These are phyloP conservation scores for Candida ascalaphidarum DNA, from an alignment of 805 yeast species.

Conservation along the genomic window DNA sequence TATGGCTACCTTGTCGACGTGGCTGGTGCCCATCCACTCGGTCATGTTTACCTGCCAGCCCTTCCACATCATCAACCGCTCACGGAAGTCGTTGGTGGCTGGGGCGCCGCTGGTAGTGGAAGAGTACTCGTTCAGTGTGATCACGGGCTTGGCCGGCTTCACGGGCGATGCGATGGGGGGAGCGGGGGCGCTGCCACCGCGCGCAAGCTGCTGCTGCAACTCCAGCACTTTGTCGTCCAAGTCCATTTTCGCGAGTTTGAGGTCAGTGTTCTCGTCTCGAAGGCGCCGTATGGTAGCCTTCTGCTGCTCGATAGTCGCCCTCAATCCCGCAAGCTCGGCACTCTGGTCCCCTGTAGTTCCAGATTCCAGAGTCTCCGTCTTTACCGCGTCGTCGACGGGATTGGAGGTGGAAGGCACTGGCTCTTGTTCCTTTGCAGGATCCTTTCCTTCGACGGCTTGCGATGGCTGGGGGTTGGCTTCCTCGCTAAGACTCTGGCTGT, in stretches of 20 bases:
- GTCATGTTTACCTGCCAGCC: conserved; percentile 87
- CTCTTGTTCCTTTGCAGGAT: conserved; percentile 5
- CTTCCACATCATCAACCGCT: conserved; percentile 63
- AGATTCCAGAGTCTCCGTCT: too few relatives aligned
- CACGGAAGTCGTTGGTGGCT: conserved; percentile 43
- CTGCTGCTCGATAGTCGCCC: conserved; percentile 20
- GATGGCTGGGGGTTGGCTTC: conserved; percentile 2
- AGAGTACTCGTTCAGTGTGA: conserved; percentile 23
- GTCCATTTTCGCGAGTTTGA: conserved; percentile 31
- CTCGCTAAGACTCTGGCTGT: conserved; percentile 1
- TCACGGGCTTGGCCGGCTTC: conserved; percentile 20
- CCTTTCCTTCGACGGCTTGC: too few relatives aligned
- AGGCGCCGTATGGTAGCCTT: conserved; percentile 25
- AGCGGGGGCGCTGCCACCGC: background rate
- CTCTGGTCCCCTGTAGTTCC: too few relatives aligned
- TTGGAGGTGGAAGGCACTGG: conserved; percentile 2
- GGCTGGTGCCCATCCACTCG: conserved; percentile 64
- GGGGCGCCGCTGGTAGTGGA: conserved; percentile 14
- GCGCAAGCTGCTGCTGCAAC: conserved; percentile 12
- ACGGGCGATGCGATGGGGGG: conserved; percentile 4
- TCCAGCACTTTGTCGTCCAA: conserved; percentile 23
- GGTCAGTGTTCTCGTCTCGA: conserved; percentile 34
- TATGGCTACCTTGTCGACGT: conserved; percentile 23
- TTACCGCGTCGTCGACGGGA: background rate
- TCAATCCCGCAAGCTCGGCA: too few relatives aligned